Conservation (phyloP, 2,329 filamentous ascomycete genomes). For the Colletotrichum sp. region DNA sequence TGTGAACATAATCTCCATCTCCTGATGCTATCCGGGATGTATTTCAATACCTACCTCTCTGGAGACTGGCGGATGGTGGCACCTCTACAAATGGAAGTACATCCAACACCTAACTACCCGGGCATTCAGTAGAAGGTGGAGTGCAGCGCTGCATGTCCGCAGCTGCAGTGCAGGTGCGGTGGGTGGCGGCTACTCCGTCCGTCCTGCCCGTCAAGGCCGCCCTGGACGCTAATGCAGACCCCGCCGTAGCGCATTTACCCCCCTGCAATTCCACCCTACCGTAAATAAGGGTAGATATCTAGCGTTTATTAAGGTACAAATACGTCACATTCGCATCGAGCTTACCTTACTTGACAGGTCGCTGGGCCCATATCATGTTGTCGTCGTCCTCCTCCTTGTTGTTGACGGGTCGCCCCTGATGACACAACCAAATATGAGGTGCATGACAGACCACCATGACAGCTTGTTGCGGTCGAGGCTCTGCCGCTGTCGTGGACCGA, state of each 20-base stretch:
- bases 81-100: not conserved
- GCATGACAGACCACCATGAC: not conserved
- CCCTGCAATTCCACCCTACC: constrained; percentile 6
- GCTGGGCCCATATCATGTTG: not conserved
- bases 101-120: not conserved
- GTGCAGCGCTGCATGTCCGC: not conserved
- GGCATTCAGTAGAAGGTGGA: not conserved
- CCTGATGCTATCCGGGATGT: not conserved
- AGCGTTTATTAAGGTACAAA: constrained; percentile 10
- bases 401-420: not conserved
- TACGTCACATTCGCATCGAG: not conserved
- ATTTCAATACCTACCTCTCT: not conserved
- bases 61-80: not conserved
- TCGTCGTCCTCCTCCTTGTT: not conserved
- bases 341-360: not conserved
- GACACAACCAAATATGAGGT: not conserved
- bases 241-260: not conserved
- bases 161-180: not conserved
- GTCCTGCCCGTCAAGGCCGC: not conserved
- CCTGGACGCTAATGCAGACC: constrained; percentile 10
- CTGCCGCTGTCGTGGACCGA: not conserved
- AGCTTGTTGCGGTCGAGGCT: not conserved
- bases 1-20: not conserved
- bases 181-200: constrained; percentile 14
- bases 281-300: not conserved